Base-by-base conservation (phyloP, 148 eudicot species). In the Rhododendron henanense region DNA sequence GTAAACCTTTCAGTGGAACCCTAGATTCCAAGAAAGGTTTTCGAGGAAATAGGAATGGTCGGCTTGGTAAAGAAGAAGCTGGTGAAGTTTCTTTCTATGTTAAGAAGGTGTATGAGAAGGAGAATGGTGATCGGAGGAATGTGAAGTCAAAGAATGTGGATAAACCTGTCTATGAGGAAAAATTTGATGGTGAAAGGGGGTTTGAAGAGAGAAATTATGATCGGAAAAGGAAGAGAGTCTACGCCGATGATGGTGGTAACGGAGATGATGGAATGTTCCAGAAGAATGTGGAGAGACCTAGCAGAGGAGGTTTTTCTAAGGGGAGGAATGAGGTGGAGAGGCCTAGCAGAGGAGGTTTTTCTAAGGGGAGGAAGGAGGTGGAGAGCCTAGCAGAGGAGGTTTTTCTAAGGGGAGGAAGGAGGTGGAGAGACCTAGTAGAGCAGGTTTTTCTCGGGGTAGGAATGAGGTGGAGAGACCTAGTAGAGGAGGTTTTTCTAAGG, bases 161-260 rank as follows among this genome's bases (percentile, higher is more conserved):
- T 55, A 44, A 33, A 82, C 21, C 67, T 21, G 16, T 23, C 4
- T 19, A n/a, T 37, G 80, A 85, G 63, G 71, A n/a, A 35, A 44
- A 50, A 4, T 14, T 48, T 55, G 80, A 21, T 41, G 82, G 82
- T 2, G 55, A 74, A 59, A 50, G 44, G 15, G 77, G 50, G 57
- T 65, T 21, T n/a, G 67, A 45, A 65, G 23, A 5, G 87, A 48
- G 69, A 45, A 65, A 23, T 65, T 11, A 10, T 63, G 83, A 78
- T 78, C 69, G 48, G 6, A 83, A 82, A 63, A 83, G 88, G 59
- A 87, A 83, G 85, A 87, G 88, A 83, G 83, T 83, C 18, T 87
- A 76, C 6, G 76, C 83, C 25, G 86, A 75, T 83, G 10, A 71
- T 71, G 18, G 21, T n/a, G 39, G 15, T 55, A 77, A 53, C 14